Conservation (phyloP, 306 rosid genomes). For the Begonia masoniana region DNA sequence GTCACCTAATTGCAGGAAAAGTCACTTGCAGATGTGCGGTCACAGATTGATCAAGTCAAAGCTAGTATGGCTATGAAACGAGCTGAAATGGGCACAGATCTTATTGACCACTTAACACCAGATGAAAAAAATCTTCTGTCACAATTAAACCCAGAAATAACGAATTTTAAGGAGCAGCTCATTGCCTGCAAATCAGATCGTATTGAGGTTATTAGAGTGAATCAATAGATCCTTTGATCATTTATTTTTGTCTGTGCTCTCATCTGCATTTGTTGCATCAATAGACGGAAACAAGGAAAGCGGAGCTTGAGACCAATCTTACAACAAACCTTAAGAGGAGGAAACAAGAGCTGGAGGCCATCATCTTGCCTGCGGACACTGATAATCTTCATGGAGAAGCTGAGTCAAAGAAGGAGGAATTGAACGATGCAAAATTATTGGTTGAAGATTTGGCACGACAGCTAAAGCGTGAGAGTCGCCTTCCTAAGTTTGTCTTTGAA, state of each 20-base stretch:
- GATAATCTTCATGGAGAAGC: conserved; percentile 45
- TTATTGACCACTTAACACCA: conserved; percentile 82
- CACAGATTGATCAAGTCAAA: conserved; percentile 78
- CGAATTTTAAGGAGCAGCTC: conserved; percentile 73
- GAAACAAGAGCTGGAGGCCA: conserved; percentile 84
- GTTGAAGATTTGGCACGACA: conserved; percentile 65
- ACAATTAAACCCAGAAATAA: conserved; percentile 79
- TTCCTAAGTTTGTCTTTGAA: conserved; percentile 9
- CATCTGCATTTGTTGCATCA: conserved; percentile 14
- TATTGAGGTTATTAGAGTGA: conserved; percentile 56
- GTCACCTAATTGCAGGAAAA: conserved; percentile 54
- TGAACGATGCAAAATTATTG: conserved; percentile 50
- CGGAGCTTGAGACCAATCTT: conserved; percentile 91
- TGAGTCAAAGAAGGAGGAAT: conserved; percentile 59
- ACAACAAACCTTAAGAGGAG: conserved; percentile 93
- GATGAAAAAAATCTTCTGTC: conserved; percentile 76
- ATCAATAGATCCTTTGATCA: background rate
- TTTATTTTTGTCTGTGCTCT: conserved; percentile 1
- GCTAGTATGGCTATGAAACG: conserved; percentile 71
- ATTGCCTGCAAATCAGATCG: conserved; percentile 78
- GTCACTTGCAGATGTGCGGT: conserved; percentile 68
- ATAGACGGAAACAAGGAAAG: conserved; percentile 82
- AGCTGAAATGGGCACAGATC: conserved; percentile 94
- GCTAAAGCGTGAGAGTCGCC: conserved; percentile 53
- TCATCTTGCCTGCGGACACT: conserved; percentile 53